Evolutionary conservation across 495 filamentous ascomycete species (phyloP).

Genomic region (Acidomyces sp.): DNA sequence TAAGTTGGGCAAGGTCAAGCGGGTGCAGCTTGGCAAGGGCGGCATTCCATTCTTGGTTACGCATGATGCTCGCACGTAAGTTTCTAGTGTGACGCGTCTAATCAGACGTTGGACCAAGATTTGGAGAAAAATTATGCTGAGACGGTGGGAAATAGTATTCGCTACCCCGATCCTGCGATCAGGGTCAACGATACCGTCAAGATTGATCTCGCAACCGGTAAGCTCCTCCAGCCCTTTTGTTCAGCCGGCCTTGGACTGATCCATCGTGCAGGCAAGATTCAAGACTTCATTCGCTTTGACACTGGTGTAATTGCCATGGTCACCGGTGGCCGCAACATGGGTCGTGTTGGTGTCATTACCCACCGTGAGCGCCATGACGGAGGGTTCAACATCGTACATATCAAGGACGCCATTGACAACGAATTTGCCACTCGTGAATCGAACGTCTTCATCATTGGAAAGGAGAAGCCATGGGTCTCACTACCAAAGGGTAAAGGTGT

Average conservation of each 20-base stretch:
- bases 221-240: too few relatives aligned
- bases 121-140: slow-evolving; percentile 48
- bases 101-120: slow-evolving; percentile 99
- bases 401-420: slow-evolving; percentile 99
- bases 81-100: slow-evolving; percentile 50
- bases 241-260: too few relatives aligned
- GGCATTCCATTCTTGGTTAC: slow-evolving; percentile 99
- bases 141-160: slow-evolving; percentile 53
- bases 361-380: slow-evolving; percentile 99
- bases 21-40: slow-evolving; percentile 95
- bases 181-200: slow-evolving; percentile 99
- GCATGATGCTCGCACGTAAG: slow-evolving; percentile 99
- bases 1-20: slow-evolving; percentile 99
- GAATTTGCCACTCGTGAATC: slow-evolving; percentile 94
- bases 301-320: slow-evolving; percentile 95
- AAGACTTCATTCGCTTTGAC: slow-evolving; percentile 92
- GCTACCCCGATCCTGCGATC: slow-evolving; percentile 93
- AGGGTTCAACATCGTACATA: slow-evolving; percentile 98
- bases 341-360: slow-evolving; percentile 99
- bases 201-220: slow-evolving; percentile 85
- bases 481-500: slow-evolving; percentile 99
- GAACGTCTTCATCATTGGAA: slow-evolving; percentile 97
- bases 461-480: slow-evolving; percentile 96
- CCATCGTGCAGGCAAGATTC: slow-evolving; percentile 51
- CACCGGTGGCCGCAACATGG: slow-evolving; percentile 98